Percentiles rank a stretch among this genome's conserved stretches.
phyloP scores from a whole-genome alignment of 2,329 filamentous ascomycete species.

The Amesomyces nigricolor region DNA sequence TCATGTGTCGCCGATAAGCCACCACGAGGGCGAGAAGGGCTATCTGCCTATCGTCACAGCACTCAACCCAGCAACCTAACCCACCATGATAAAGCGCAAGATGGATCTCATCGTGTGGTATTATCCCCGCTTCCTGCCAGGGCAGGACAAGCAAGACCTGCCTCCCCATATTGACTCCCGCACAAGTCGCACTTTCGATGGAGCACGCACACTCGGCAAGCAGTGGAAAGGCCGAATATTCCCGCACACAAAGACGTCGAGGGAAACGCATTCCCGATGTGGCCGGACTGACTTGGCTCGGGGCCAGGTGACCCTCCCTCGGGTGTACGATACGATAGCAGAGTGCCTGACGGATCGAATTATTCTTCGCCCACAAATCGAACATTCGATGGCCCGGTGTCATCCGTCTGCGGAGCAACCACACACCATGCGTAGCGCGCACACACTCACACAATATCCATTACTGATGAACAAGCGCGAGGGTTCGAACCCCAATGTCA shows the following conservation, averaged over 20 bases:
- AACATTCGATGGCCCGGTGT: not conserved
- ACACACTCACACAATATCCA: not conserved
- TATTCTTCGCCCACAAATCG: not conserved
- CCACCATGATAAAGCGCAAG: no score
- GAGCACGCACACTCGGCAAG: not conserved
- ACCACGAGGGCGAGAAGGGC: not conserved
- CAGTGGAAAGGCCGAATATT: conserved; percentile 3
- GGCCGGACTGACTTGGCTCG: not conserved
- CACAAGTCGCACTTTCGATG: not conserved
- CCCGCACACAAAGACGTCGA: conserved; percentile 1
- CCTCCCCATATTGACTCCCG: conserved; percentile 1
- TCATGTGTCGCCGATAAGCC: conserved; percentile 10
- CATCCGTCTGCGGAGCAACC: not conserved
- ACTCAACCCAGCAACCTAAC: no score
- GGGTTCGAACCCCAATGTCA: not conserved
- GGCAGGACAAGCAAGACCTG: not conserved
- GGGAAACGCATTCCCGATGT: not conserved
- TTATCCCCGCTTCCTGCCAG: not conserved
- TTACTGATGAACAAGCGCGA: not conserved
- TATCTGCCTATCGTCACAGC: no score
- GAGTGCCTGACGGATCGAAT: not conserved
- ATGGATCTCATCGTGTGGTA: not conserved
- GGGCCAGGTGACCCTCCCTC: conserved; percentile 13
- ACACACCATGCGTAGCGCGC: not conserved
- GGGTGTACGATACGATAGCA: not conserved